These are phyloP conservation scores for Exophiala bonariae DNA, from an alignment of 2,329 filamentous ascomycete genomes.

Conservation along the genomic window DNA sequence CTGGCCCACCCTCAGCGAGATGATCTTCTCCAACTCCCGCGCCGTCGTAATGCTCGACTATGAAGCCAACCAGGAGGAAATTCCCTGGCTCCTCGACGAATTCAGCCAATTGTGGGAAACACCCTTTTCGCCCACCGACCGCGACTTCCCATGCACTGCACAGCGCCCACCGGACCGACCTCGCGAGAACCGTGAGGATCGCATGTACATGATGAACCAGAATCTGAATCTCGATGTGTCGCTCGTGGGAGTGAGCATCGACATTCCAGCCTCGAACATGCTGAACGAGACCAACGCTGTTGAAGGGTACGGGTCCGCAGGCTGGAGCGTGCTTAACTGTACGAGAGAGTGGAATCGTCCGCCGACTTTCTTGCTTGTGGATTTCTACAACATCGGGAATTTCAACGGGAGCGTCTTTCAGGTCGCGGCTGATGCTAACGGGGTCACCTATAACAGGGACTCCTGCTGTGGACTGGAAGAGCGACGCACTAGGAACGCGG, in stretches of 20 bases:
- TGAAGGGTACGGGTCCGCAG: conserved; percentile 66
- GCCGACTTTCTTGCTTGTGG: conserved; percentile 78
- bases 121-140: conserved; percentile 72
- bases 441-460: conserved; percentile 63
- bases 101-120: conserved; percentile 91
- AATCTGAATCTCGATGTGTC: conserved; percentile 81
- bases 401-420: conserved; percentile 74
- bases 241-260: conserved; percentile 61
- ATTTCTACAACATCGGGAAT: conserved; percentile 76
- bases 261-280: conserved; percentile 70
- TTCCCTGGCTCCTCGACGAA: conserved; percentile 84
- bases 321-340: conserved; percentile 64
- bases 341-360: conserved; percentile 63
- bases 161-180: conserved; percentile 68
- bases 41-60: conserved; percentile 85
- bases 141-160: conserved; percentile 72
- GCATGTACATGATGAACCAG: conserved; percentile 84
- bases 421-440: conserved; percentile 69
- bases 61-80: conserved; percentile 71
- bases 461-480: conserved; percentile 37
- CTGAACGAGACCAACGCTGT: conserved; percentile 72
- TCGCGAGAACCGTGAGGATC: conserved; percentile 53
- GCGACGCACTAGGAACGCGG: not conserved
- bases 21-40: conserved; percentile 71
- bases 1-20: conserved; percentile 79